Evolutionary conservation across 306 rosid species (phyloP).

Genomic region (Inga leiocalycina): DNA sequence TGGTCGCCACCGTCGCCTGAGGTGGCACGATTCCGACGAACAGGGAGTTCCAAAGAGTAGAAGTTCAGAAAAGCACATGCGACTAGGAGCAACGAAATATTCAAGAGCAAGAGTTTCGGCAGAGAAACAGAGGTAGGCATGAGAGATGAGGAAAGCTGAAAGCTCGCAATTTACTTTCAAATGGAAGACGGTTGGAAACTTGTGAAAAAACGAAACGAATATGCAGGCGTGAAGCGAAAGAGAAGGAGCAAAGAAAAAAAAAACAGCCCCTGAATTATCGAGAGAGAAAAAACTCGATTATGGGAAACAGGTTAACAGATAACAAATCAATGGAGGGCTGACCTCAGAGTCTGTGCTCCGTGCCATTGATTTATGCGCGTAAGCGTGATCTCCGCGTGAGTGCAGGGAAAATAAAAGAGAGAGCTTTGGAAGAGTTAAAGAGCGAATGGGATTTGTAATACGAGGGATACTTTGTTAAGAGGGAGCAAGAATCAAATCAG

Average conservation of each 20-base stretch:
- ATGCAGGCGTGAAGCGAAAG: constrained; percentile 12
- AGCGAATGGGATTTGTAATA: not conserved
- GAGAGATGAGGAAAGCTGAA: constrained; percentile 12
- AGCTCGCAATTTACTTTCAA: not conserved
- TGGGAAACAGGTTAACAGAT: not conserved
- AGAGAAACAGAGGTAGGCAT: constrained; percentile 23
- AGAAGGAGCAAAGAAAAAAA: not conserved
- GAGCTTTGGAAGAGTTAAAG: not conserved
- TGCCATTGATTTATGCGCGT: not conserved
- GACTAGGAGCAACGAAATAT: constrained; percentile 45
- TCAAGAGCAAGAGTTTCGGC: constrained; percentile 45
- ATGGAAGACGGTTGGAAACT: constrained; percentile 17
- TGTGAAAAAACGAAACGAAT: constrained; percentile 22
- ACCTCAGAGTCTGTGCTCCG: not conserved
- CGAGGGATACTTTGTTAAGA: not conserved
- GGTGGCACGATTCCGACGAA: constrained; percentile 2
- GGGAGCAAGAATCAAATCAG: not conserved
- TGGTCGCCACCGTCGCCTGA: constrained; percentile 2
- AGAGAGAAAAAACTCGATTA: not conserved
- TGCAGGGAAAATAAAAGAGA: not conserved
- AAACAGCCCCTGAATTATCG: not conserved
- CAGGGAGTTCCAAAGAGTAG: constrained; percentile 34
- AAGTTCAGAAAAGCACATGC: constrained; percentile 33
- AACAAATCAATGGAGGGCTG: not conserved
- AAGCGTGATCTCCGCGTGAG: not conserved